These are phyloP conservation scores for Pseudogymnoascus sp. DNA, from an alignment of 2,329 filamentous ascomycete genomes.

Conservation along the genomic window DNA sequence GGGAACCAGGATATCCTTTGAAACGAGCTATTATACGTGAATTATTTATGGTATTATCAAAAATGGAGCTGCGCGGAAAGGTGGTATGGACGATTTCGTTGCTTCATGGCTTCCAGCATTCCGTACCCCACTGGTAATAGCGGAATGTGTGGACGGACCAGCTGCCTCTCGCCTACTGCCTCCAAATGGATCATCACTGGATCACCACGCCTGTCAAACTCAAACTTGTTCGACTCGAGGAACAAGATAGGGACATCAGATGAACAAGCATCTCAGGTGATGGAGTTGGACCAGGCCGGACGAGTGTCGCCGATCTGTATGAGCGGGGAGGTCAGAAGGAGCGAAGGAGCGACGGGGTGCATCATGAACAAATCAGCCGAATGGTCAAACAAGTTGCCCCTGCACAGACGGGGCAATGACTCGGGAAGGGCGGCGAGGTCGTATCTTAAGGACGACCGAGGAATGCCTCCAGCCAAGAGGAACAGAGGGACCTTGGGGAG, in stretches of 20 bases:
- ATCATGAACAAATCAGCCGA: neutral
- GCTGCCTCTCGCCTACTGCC: neutral
- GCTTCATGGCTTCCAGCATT: neutral
- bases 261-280: neutral
- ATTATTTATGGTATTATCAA: neutral
- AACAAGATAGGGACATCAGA: constrained; percentile 1
- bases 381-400: constrained; percentile 7
- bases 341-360: neutral
- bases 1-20: neutral
- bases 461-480: neutral
- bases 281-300: neutral
- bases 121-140: too few relatives aligned
- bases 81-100: neutral
- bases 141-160: neutral
- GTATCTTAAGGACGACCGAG: neutral
- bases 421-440: neutral
- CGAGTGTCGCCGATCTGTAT: constrained; percentile 2
- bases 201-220: constrained; percentile 6
- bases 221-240: neutral
- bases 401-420: neutral
- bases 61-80: neutral
- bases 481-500: neutral
- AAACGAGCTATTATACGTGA: neutral
- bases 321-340: neutral
- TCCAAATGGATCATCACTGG: neutral